phyloP scores from a whole-genome alignment of 1,284 basidiomycete genomes.

The Earliella scabrosa region DNA sequence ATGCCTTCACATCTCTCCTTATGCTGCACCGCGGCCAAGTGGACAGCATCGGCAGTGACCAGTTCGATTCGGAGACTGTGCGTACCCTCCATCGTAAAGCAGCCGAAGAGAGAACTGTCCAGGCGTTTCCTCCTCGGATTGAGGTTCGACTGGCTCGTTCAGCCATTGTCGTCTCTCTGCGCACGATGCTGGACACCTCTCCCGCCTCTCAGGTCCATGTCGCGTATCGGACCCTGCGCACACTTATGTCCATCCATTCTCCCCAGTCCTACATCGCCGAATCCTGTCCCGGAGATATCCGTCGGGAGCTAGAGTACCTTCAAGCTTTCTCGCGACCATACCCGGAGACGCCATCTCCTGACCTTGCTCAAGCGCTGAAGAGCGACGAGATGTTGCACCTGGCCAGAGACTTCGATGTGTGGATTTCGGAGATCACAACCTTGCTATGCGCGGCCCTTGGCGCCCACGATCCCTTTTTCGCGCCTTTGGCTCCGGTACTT shows the following conservation, averaged over 20 bases:
- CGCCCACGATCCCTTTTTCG: constrained; percentile 64
- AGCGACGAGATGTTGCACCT: constrained; percentile 43
- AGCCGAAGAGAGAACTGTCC: not conserved
- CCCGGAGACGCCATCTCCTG: constrained; percentile 32
- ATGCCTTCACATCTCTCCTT: constrained; percentile 78
- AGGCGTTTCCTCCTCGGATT: not conserved
- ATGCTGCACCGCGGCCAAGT: constrained; percentile 61
- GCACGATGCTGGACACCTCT: constrained; percentile 61
- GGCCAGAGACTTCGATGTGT: constrained; percentile 55
- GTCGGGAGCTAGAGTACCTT: constrained; percentile 57
- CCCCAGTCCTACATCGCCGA: constrained; percentile 38
- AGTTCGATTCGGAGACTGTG: constrained; percentile 42
- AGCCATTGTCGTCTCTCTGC: constrained; percentile 56
- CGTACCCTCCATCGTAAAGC: constrained; percentile 42
- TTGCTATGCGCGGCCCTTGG: constrained; percentile 67
- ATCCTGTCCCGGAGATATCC: constrained; percentile 47
- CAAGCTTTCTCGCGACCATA: constrained; percentile 45
- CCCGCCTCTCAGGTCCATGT: constrained; percentile 51
- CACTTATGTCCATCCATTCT: constrained; percentile 50
- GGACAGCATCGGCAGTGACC: constrained; percentile 60
- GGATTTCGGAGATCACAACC: constrained; percentile 69
- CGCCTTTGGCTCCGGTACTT: constrained; percentile 66
- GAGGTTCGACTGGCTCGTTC: constrained; percentile 41
- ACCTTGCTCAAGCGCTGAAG: constrained; percentile 43
- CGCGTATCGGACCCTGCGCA: constrained; percentile 69